A percentile compares a stretch with the other conserved stretches of the same genome.
Conservation (phyloP, 2,329 filamentous ascomycete species). For the Fonsecaea pedrosoi region DNA sequence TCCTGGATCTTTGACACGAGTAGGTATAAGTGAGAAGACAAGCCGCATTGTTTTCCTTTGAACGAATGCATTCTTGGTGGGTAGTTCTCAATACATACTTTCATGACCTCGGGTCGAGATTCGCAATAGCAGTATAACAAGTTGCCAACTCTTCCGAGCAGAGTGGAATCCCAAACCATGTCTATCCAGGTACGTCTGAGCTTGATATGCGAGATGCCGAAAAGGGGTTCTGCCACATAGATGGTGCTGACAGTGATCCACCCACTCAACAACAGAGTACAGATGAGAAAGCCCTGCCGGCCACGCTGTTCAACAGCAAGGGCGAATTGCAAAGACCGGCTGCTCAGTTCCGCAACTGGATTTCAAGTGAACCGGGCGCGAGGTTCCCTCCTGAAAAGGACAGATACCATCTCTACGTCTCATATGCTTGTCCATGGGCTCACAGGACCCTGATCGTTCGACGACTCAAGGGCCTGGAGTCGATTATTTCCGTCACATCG, state of each 20-base stretch:
- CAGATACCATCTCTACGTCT: constrained; percentile 92
- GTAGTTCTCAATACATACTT: neutral
- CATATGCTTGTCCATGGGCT: constrained; percentile 90
- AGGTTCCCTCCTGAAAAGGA: constrained; percentile 83
- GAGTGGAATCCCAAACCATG: neutral
- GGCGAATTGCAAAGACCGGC: constrained; percentile 91
- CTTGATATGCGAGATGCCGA: neutral
- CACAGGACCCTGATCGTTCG: constrained; percentile 57
- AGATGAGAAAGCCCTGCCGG: constrained; percentile 72
- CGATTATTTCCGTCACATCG: constrained; percentile 66
- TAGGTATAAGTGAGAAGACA: neutral
- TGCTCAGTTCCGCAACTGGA: constrained; percentile 79
- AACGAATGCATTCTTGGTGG: neutral
- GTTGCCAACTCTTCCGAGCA: neutral
- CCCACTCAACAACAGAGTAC: constrained; percentile 65
- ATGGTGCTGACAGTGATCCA: neutral
- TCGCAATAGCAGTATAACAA: neutral
- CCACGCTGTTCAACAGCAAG: constrained; percentile 64
- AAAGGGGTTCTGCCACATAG: neutral
- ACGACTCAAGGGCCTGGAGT: constrained; percentile 58
- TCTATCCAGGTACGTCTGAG: constrained; percentile 14
- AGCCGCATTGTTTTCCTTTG: neutral
- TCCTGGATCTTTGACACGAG: neutral
- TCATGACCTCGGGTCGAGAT: neutral
- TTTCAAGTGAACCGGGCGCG: constrained; percentile 73